Evolutionary conservation across 257 asterid species (phyloP), one percentile per base, ranked within the genome.

Genomic region (Leonotis leonurus): DNA sequence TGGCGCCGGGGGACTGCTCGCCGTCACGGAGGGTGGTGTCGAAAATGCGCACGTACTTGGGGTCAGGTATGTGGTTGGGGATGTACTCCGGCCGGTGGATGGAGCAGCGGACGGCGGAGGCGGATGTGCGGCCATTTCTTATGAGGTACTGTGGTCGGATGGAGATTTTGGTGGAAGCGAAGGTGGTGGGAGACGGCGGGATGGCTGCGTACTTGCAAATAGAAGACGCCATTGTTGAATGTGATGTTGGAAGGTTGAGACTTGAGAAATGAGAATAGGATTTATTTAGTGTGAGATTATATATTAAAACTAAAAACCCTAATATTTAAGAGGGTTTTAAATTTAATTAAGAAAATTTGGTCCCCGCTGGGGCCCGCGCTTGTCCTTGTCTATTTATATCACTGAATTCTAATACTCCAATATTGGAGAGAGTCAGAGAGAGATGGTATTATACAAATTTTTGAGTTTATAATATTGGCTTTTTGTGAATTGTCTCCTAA

Each of bases 11-110:
- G 5, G 99, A 92, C 75, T 92, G 99, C 64, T 92, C 99, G 24
- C 99, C 99, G 68, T 92, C 99, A 14, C 99, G 94, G 74, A 89
- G 89, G 3, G 99, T 92, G 50, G 99, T 92, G 68, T 92, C 99
- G 64, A 89, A 92, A 5, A 92, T 77, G 22, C 99, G 93, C 13
- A 92, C 93, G 43, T 92, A 92, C 5, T 83, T 86, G 1, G 99
- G 88, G 81, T 89, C 99, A 24, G 88, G 64, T 33, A 89, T 89
- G 68, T 68, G 94, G 69, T 77, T 70, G 9, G 99, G 99, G 39
- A 65, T 72, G 76, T 89, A 92, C 3, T 79, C 85, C 6, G 99
- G 96, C 14, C 74, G 80, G 74, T 56, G 60, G 54, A 77, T 11
- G 6, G 87, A 79, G 83, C 89, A 87, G 71, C 87, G 78, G 56